A percentile compares a stretch with the other conserved stretches of the same genome.
Conservation (phyloP, 1,284 basidiomycete genomes). For the Bjerkandera adusta region DNA sequence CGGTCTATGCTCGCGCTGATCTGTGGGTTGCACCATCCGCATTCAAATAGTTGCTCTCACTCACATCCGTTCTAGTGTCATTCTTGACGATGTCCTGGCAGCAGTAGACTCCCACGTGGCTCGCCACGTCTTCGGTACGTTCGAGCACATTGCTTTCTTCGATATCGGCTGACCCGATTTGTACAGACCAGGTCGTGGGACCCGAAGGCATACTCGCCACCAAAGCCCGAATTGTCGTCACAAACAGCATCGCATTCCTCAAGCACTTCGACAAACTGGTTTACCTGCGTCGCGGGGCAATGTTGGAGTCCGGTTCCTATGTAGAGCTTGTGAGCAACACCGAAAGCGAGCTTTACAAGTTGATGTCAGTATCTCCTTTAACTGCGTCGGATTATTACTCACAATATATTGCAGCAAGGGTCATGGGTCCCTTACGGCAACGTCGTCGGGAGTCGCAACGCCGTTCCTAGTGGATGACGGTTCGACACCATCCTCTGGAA, state of each 20-base stretch:
- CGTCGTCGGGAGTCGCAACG: constrained; percentile 53
- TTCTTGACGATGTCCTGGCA: constrained; percentile 57
- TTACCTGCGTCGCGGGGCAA: constrained; percentile 82
- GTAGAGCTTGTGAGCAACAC: constrained; percentile 59
- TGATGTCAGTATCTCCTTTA: constrained; percentile 60
- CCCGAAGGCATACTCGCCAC: constrained; percentile 82
- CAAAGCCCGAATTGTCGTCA: constrained; percentile 88
- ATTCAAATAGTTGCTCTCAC: background rate
- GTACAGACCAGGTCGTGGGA: constrained; percentile 83
- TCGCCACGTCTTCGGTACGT: constrained; percentile 46
- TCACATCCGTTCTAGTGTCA: constrained; percentile 27
- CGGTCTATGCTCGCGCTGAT: constrained; percentile 42
- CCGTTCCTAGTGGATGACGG: constrained; percentile 46
- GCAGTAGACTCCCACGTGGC: constrained; percentile 49
- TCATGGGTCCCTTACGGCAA: constrained; percentile 41
- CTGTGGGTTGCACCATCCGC: constrained; percentile 33
- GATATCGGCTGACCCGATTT: constrained; percentile 14
- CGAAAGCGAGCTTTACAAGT: constrained; percentile 72
- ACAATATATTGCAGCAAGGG: constrained; percentile 24
- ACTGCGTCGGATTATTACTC: background rate
- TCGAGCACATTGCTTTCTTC: background rate
- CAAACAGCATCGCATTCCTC: constrained; percentile 87
- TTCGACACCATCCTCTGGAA: constrained; percentile 38
- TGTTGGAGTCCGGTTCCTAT: constrained; percentile 80
- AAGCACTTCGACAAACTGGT: constrained; percentile 78